Base-by-base conservation (phyloP, 2,329 filamentous ascomycete genomes). In the Aspergillus quadricinctus region DNA sequence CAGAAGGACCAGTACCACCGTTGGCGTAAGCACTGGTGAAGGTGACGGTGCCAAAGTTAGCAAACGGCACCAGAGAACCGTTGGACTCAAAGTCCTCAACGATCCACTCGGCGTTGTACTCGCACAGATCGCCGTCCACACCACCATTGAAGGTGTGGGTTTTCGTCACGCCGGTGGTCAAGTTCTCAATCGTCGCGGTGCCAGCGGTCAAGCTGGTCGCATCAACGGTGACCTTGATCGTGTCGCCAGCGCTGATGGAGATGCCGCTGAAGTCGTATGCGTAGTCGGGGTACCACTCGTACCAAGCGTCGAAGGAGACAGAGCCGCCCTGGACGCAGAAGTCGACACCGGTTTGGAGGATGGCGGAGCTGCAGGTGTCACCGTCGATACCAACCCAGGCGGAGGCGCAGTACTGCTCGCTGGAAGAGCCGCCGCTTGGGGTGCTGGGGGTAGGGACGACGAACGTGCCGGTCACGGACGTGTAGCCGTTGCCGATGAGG, bases 51-150 rank as follows among this genome's bases (percentile, higher is more conserved):
- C 76, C 76, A 59, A 81, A 81, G 65, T 80, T 63, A 40, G 75
- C 77, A 51, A 82, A 77, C 0, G 72, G 62, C 28, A 81, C 77
- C 8, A 79, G 69, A 2, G 68, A 69, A 46, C 60, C 59, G 53
- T 66, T 64, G 4, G 64, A 57, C 51, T 73, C 65, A 54, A 78
- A 81, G 60, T 81, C 80, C 53, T 64, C 62, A 7, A 64, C 57
- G 10, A 85, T 84, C 82, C 83, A 86, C 68, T 85, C 83, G n/a
- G 82, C 83, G 54, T 83, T 83, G 61, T 74, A 77, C 69, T 81
- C 74, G 71, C 81, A 82, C 3, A 85, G 77, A 17, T 55, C 37
- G 8, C 68, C 70, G 3, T 69, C 69, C 2, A 67, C 66, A 53
- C 78, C 67, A 58, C 66, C 70, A 35, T 63, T 72, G 72, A 85